Evolutionary conservation across 371 early-diverging fungal species (phyloP), one percentile per base, ranked within the genome.

Genomic region (Mucor saturninus): DNA sequence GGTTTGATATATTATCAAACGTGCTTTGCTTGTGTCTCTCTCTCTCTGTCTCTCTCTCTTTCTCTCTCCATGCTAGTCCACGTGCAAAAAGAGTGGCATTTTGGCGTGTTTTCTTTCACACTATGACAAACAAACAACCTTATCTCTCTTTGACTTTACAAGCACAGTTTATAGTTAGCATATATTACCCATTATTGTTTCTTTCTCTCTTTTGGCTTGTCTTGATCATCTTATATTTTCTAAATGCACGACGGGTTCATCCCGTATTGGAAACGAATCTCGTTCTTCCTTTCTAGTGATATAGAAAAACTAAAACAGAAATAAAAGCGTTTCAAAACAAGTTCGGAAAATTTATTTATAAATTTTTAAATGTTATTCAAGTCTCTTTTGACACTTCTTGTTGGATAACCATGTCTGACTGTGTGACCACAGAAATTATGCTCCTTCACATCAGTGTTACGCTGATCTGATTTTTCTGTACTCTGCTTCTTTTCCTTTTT

Each of bases 381-480:
- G 51, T 68, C 69, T 60, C 69, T 54, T 21, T 68, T 68, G 49
- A 68, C 52, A 40, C 61, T 64, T 52, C 69, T 49, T 26, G 61
- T 59, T 26, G 57, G 50, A 55, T 55, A 54, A 8, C 30, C 28
- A 56, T 61, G 69, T 9, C 13, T 14, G 9, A 48, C 54, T 15
- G 69, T 63, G 49, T 68, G 69, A 14, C 69, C 69, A 35, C 53
- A 38, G 30, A 26, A 21, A 45, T 55, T 53, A 5, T 40, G 21
- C 21, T n/a, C 31, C 4, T 30, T 30, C 2, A 30, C 5, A 50
- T 50, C 50, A 50, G 28, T 50, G 50, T 30, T 30, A 50, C 28
- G 10, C 28, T 50, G 21, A 15, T 42, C 45, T 30, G n/a, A n/a
- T 30, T 38, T 21, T 14, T 49, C 51, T 21, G 37, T 55, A 4